Evolutionary conservation across 2,329 filamentous ascomycete species (phyloP).

Genomic region (Exserohilum rostratum): DNA sequence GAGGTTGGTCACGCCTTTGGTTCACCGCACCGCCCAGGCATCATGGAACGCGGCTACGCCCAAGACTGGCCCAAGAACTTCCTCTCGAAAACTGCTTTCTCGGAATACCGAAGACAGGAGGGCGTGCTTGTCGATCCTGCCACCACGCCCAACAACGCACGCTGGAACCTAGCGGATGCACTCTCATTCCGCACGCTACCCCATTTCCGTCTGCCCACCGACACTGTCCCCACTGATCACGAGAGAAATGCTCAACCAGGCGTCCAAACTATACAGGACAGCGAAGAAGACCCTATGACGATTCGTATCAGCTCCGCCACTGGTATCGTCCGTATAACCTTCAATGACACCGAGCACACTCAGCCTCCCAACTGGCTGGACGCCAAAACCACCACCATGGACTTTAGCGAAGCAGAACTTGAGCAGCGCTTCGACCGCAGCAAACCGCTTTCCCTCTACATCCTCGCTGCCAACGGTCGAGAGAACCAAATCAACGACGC

Average conservation of each 20-base stretch:
- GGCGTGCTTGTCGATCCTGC: constrained; percentile 13
- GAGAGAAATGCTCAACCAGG: constrained; percentile 16
- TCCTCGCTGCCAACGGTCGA: constrained; percentile 53
- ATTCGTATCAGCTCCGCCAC: constrained; percentile 28
- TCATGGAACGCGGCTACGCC: constrained; percentile 39
- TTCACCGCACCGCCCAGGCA: constrained; percentile 37
- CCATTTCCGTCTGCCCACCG: constrained; percentile 39
- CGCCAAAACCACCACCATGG: constrained; percentile 17
- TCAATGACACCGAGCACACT: constrained; percentile 28
- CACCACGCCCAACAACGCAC: constrained; percentile 29
- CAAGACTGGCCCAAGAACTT: constrained; percentile 53
- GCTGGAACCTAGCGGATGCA: constrained; percentile 44
- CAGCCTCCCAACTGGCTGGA: constrained; percentile 17
- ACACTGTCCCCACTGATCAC: constrained; percentile 16
- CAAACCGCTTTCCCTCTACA: constrained; percentile 38
- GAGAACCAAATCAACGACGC: constrained; percentile 39
- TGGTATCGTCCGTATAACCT: constrained; percentile 38
- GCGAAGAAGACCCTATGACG: constrained; percentile 22
- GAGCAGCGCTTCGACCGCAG: constrained; percentile 39
- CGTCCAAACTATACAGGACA: constrained; percentile 13
- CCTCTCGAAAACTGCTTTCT: constrained; percentile 37
- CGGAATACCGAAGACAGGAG: background rate
- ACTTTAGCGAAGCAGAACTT: constrained; percentile 36
- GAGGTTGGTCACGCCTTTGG: constrained; percentile 49
- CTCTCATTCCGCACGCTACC: constrained; percentile 30